phyloP scores from a whole-genome alignment of 164 flowering plant species.

The Taxillus chinensis region DNA sequence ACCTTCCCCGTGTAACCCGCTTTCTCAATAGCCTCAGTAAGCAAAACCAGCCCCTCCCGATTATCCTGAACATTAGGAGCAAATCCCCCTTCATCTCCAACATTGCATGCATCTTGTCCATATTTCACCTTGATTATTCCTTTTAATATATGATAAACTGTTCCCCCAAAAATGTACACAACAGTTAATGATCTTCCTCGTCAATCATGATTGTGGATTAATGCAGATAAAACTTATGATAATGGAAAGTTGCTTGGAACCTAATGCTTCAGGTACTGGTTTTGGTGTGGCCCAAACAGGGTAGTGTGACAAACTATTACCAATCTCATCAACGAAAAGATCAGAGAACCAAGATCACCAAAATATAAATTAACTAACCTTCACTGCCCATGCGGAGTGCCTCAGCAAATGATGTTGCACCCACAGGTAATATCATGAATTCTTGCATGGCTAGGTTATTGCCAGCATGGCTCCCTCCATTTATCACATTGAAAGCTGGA shows the following conservation, averaged over 20 bases:
- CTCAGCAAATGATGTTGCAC: constrained; percentile 85
- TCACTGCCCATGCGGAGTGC: constrained; percentile 96
- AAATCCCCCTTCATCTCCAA: constrained; percentile 98
- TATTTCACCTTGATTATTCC: constrained; percentile 84
- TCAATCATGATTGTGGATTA: not conserved
- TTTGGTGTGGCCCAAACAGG: not conserved
- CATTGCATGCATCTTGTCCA: constrained; percentile 99
- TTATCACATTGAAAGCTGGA: constrained; percentile 96
- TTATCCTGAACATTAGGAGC: constrained; percentile 98
- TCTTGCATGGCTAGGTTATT: constrained; percentile 98
- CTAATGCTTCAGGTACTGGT: not conserved
- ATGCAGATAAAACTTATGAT: not conserved
- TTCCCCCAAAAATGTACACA: constrained; percentile 1
- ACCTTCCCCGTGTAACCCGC: constrained; percentile 99
- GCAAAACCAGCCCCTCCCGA: constrained; percentile 84
- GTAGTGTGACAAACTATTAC: not conserved
- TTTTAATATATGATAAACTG: constrained; percentile 88
- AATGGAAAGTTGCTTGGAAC: too few species aligned
- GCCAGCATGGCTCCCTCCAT: constrained; percentile 98
- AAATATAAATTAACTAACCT: constrained; percentile 33
- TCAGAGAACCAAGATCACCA: not conserved
- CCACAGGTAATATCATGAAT: constrained; percentile 93
- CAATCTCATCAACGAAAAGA: not conserved
- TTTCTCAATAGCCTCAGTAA: constrained; percentile 86
- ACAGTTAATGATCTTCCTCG: not conserved